These are phyloP conservation scores for Pontederia crassipes DNA, from an alignment of 176 grass and related monocot genomes.

Conservation along the genomic window DNA sequence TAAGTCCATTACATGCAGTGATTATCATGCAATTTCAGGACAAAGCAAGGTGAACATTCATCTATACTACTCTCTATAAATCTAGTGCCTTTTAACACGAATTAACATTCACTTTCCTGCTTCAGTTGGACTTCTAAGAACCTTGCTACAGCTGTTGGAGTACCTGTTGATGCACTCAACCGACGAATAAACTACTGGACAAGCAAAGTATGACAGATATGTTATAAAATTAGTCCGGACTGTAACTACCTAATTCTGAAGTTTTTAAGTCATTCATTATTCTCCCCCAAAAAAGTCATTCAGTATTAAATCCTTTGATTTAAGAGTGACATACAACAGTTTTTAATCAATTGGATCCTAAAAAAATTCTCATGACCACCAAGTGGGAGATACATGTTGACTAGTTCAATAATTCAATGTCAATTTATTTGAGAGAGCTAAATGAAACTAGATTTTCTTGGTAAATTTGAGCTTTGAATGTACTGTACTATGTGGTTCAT, in stretches of 20 bases:
- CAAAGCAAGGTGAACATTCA: conserved; percentile 46
- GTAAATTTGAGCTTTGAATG: no score
- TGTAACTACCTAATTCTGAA: not conserved
- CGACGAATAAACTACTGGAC: conserved; percentile 94
- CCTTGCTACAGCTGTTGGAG: conserved; percentile 63
- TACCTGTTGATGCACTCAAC: conserved; percentile 77
- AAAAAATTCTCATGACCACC: no score
- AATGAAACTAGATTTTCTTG: no score
- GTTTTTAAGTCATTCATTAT: not conserved
- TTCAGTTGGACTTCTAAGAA: conserved; percentile 91
- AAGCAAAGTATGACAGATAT: conserved; percentile 53
- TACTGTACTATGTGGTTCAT: not conserved
- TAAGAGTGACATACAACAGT: no score
- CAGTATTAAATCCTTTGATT: not conserved
- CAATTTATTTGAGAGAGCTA: no score
- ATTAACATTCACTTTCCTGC: conserved; percentile 19
- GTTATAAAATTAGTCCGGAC: not conserved
- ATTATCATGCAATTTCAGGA: conserved; percentile 97
- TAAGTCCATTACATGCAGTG: conserved; percentile 84
- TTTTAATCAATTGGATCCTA: no score
- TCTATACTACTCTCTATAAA: conserved; percentile 7
- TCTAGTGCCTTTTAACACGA: conserved; percentile 11
- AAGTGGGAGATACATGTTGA: no score
- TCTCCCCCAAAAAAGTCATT: not conserved
- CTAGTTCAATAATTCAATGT: no score